Base-by-base conservation (phyloP, 345 rosid species). In the Salix suchowensis region DNA sequence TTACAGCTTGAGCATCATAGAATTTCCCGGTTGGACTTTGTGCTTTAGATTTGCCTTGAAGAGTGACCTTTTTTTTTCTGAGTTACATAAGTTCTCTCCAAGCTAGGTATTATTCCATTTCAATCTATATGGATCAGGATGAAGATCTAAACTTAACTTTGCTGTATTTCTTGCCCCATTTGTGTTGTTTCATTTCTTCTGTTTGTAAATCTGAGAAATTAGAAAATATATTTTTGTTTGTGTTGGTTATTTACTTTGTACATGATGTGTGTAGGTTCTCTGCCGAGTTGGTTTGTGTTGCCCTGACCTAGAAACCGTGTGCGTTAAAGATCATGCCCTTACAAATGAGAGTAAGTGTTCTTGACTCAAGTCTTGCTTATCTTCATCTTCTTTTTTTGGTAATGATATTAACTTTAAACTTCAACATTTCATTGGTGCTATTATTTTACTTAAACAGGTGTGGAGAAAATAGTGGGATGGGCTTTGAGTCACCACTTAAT, bases 391-490 rank as follows among this genome's bases (percentile, higher is more conserved):
- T 24, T 5, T 64, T 21, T 52, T 37, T 26, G 32, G 32, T 10
- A 48, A 34, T 67, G 55, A 39, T 55, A 37, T 40, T 10, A 7
- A n/a, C 66, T 36, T 8, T 65, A 8, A 36, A n/a, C 7, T 28
- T 21, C 34, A 26, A 9, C 72, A 6, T 76, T 46, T 48, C 42
- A 34, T 13, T 77, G 30, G 61, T 77, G 66, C 21, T 3, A 55
- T 26, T 44, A 21, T 62, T 80, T 24, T 78, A 21, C 54, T 61
- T 24, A 58, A 52, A 44, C 70, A 96, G 99, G 92, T 81, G 99
- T 87, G 78, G 99, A 96, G 83, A 96, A 94, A 87, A 84, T 91
- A 73, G 94, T 91, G 23, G 99, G 99, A 68, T 96, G 97, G 98
- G 96, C 97, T 64, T 68, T 90, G 36, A 86, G 97, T 77, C 88